Evolutionary conservation across 2,329 filamentous ascomycete genomes (phyloP), one percentile per base, ranked within the genome.

Genomic region (Epicoccum nigrum): DNA sequence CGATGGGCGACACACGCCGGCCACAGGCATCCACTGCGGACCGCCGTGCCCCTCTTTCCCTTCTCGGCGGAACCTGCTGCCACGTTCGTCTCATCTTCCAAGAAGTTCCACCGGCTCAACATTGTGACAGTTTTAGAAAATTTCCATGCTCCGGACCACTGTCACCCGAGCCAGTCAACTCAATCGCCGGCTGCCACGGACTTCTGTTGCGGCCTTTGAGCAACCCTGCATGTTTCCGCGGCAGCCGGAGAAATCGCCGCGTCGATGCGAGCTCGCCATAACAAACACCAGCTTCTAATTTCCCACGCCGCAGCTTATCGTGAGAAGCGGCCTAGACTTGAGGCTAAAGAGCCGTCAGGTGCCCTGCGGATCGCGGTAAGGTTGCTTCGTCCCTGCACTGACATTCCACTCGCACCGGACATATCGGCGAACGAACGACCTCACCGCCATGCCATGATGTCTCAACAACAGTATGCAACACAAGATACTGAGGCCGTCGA

Each of bases 141-240:
- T 47, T 53, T 51, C 38, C 39, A 51, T 21, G 40, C 21, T n/a
- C 38, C 62, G 62, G 59, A 48, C 50, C 12, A 62, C 60, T 38
- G 58, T 55, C 55, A 51, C 40, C 60, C 62, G 56, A 41, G 50
- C 59, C 59, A 63, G 27, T 52, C 17, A 38, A 16, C 7, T 21
- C 55, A 55, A 44, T 53, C 50, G 42, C 48, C 51, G 55, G 48
- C 48, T 44, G 32, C 28, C 28, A 40, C 44, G 35, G 30, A 20
- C 7, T 27, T 6, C 9, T 46, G 27, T 17, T 55, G 45, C 55
- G 52, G 55, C 55, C 30, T 58, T 54, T 56, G 52, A 40, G 33
- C 27, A 28, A 46, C 35, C 35, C 33, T 53, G 50, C 50, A 48
- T 33, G 45, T 44, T 39, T 35, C 44, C 45, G 49, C 38, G 40